phyloP scores from a whole-genome alignment of 129 eudicot species.

The Glebionis coronaria region DNA sequence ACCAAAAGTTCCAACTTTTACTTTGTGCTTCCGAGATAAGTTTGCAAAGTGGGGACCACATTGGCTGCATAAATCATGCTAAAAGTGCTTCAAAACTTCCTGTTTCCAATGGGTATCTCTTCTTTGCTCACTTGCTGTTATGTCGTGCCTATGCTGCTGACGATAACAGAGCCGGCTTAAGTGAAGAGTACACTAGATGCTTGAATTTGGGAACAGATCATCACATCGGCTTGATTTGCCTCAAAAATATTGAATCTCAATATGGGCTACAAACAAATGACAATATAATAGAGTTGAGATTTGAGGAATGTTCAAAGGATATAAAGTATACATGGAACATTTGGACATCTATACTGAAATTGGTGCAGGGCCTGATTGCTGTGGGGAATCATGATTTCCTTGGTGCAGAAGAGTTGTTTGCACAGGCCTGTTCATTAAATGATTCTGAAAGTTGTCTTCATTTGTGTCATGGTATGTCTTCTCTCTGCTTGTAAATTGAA shows the following conservation, averaged over 20 bases:
- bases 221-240: conserved; percentile 76
- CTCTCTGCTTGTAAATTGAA: not conserved
- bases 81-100: conserved; percentile 48
- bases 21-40: conserved; percentile 79
- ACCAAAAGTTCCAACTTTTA: conserved; percentile 66
- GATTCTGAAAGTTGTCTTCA: conserved; percentile 63
- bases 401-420: conserved; percentile 67
- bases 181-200: conserved; percentile 59
- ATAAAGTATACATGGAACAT: conserved; percentile 51
- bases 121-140: conserved; percentile 69
- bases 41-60: conserved; percentile 54
- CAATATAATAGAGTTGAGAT: conserved; percentile 34
- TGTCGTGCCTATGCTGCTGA: conserved; percentile 81
- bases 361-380: conserved; percentile 73
- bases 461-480: conserved; percentile 73
- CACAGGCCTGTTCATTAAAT: conserved; percentile 67
- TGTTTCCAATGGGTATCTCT: conserved; percentile 47
- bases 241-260: conserved; percentile 56
- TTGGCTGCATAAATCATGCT: conserved; percentile 52
- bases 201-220: conserved; percentile 55
- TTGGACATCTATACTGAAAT: conserved; percentile 62
- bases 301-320: conserved; percentile 69
- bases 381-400: conserved; percentile 43
- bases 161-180: conserved; percentile 31
- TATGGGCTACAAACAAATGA: conserved; percentile 43